Conservation (phyloP, 2,329 filamentous ascomycete species). For the Taxawa tesnikishii region DNA sequence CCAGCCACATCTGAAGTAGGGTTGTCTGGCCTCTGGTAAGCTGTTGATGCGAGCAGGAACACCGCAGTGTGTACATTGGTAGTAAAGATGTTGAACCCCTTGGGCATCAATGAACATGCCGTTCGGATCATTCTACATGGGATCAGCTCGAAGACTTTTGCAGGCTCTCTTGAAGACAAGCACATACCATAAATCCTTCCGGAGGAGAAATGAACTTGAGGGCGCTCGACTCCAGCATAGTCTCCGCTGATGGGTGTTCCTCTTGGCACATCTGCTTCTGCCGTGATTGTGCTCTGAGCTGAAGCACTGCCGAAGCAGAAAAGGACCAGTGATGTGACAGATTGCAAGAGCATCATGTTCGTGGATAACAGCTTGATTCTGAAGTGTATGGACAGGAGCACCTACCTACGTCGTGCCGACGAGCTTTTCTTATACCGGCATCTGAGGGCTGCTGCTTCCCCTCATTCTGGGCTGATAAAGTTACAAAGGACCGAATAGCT, state of each 20-base stretch:
- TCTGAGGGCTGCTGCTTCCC: no score
- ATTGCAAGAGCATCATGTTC: neutral
- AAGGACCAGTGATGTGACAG: neutral
- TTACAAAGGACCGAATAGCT: neutral
- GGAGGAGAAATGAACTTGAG: slow-evolving; percentile 12
- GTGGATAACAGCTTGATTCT: neutral
- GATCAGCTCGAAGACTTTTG: slow-evolving; percentile 22
- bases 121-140: slow-evolving; percentile 50
- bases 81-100: slow-evolving; percentile 52
- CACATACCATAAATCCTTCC: slow-evolving; percentile 7
- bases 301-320: neutral
- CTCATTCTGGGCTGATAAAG: no score
- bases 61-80: slow-evolving; percentile 37
- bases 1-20: slow-evolving; percentile 37
- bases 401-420: no score
- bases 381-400: no score
- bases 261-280: slow-evolving; percentile 4
- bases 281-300: neutral
- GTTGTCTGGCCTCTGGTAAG: slow-evolving; percentile 27
- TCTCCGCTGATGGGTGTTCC: slow-evolving; percentile 8
- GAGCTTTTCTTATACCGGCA: no score
- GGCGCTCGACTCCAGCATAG: slow-evolving; percentile 9
- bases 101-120: slow-evolving; percentile 47
- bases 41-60: neutral
- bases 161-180: neutral